phyloP scores from a whole-genome alignment of 305 asterid species.

The Solanum hybrid region DNA sequence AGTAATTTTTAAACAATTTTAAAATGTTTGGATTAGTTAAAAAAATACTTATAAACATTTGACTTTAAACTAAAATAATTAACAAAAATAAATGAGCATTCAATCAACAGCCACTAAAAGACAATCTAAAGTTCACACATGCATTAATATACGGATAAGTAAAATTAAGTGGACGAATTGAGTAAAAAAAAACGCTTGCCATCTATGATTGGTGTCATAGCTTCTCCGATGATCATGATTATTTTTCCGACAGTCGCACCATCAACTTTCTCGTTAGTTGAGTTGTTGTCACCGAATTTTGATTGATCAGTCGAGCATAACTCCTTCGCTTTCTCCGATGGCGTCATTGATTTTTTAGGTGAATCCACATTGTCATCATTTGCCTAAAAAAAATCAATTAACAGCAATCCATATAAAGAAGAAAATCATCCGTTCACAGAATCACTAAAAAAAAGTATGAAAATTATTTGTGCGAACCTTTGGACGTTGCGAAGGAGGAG shows the following conservation, averaged over 20 bases:
- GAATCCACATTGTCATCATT: slow-evolving; percentile 20
- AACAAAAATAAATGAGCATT: too few species aligned
- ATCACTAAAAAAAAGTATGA: not conserved
- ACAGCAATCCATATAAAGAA: not conserved
- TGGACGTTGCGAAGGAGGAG: not conserved
- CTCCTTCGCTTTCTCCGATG: slow-evolving; percentile 48
- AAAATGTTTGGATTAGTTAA: not conserved
- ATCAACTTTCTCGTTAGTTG: not conserved
- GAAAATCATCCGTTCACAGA: not conserved
- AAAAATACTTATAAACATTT: not conserved
- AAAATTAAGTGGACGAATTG: not conserved
- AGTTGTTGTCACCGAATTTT: slow-evolving; percentile 9
- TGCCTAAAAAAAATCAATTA: slow-evolving; percentile 12
- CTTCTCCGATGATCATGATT: not conserved
- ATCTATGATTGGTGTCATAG: slow-evolving; percentile 35
- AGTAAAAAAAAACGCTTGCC: slow-evolving; percentile 16
- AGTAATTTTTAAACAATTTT: not conserved
- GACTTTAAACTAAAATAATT: not conserved
- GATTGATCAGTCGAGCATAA: slow-evolving; percentile 46
- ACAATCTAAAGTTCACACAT: not conserved
- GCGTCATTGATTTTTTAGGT: slow-evolving; percentile 27
- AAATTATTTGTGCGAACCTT: not conserved
- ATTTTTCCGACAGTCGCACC: slow-evolving; percentile 1
- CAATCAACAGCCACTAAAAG: not conserved
- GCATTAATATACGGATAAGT: not conserved